phyloP scores from a whole-genome alignment of 805 yeast species.

The Kodamaea jinghongensis region DNA sequence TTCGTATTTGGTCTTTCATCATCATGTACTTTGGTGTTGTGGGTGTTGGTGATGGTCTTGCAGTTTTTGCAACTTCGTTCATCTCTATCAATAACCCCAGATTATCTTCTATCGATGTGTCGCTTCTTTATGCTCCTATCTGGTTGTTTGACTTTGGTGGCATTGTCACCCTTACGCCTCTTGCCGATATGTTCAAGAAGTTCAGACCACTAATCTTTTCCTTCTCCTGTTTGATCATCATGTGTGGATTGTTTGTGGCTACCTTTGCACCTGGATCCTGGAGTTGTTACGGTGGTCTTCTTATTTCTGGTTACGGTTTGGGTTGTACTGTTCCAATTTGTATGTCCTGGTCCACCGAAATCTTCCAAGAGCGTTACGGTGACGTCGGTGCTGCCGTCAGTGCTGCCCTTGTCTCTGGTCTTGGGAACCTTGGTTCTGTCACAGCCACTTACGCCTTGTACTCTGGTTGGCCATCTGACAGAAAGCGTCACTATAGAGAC shows the following conservation, averaged over 20 bases:
- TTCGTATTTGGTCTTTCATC: constrained; percentile 74
- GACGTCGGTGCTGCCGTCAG: constrained; percentile 84
- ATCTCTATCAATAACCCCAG: constrained; percentile 62
- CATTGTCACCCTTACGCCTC: constrained; percentile 70
- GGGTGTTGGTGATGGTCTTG: constrained; percentile 85
- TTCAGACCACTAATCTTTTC: constrained; percentile 63
- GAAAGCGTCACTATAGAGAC: constrained; percentile 54
- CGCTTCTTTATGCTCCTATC: constrained; percentile 81
- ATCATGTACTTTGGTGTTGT: constrained; percentile 92
- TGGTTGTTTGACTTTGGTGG: constrained; percentile 85
- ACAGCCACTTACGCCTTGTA: constrained; percentile 83
- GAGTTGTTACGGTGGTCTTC: constrained; percentile 76
- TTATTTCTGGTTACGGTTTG: constrained; percentile 80
- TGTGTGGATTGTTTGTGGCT: constrained; percentile 69
- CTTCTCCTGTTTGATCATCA: constrained; percentile 61
- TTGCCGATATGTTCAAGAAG: constrained; percentile 66
- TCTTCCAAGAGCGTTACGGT: constrained; percentile 67
- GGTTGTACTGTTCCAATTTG: constrained; percentile 90
- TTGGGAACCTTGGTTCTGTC: constrained; percentile 85
- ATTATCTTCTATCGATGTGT: constrained; percentile 63
- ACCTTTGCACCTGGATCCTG: constrained; percentile 73
- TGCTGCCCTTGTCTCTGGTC: constrained; percentile 79
- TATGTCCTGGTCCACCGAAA: constrained; percentile 81
- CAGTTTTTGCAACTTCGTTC: constrained; percentile 80
- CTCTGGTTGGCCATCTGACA: constrained; percentile 84